phyloP scores from a whole-genome alignment of 1,284 basidiomycete genomes.

The Leccinum pachyderme region DNA sequence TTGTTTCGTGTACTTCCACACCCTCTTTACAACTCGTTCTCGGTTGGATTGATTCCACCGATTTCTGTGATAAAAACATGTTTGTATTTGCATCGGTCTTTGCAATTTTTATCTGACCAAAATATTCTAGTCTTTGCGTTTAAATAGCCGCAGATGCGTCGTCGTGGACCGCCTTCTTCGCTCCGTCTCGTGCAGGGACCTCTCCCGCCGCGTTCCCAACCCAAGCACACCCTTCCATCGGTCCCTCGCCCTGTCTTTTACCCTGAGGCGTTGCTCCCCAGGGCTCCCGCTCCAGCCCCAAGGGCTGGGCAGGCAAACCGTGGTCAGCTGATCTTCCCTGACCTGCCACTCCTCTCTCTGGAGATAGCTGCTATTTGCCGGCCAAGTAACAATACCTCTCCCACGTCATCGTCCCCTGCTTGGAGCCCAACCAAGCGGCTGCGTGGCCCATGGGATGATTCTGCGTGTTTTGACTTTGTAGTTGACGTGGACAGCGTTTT shows the following conservation, averaged over 20 bases:
- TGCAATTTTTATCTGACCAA: neutral
- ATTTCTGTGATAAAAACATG: conserved; percentile 3
- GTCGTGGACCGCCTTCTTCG: conserved; percentile 58
- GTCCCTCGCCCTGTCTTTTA: conserved; percentile 52
- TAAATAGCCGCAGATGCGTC: conserved; percentile 42
- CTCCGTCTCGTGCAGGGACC: conserved; percentile 56
- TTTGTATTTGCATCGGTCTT: neutral
- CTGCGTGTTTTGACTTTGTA: conserved; percentile 39
- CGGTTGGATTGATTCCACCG: conserved; percentile 13
- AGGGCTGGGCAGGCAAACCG: conserved; percentile 12
- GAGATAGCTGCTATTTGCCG: conserved; percentile 17
- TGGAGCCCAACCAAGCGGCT: conserved; percentile 36
- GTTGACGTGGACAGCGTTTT: conserved; percentile 50
- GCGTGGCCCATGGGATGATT: conserved; percentile 61
- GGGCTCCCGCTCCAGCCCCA: conserved; percentile 26
- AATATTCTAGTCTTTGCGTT: neutral
- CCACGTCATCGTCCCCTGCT: conserved; percentile 14
- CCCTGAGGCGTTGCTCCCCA: conserved; percentile 32
- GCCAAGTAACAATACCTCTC: conserved; percentile 18
- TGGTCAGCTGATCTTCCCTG: conserved; percentile 7
- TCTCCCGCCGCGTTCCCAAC: conserved; percentile 49
- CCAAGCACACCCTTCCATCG: conserved; percentile 58
- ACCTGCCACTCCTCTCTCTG: conserved; percentile 19
- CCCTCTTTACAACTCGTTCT: neutral
- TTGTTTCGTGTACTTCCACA: neutral